These are phyloP conservation scores for Nidularia pulvinata DNA, from an alignment of 768 basidiomycete species.

Conservation along the genomic window DNA sequence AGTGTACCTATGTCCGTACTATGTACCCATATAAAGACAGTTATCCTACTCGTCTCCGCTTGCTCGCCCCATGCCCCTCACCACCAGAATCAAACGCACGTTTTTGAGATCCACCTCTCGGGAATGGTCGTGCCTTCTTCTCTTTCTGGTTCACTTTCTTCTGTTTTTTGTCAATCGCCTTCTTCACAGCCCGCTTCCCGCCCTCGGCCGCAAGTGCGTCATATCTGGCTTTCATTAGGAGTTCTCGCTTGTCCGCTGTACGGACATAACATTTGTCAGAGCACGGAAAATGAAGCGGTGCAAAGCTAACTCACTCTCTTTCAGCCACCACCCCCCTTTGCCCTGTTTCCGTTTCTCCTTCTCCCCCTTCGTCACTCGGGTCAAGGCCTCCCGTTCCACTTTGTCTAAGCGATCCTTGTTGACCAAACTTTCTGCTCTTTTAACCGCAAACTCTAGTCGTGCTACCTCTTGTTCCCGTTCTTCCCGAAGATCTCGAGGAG, in stretches of 20 bases:
- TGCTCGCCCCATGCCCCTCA: constrained; percentile 7
- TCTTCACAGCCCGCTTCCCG: constrained; percentile 81
- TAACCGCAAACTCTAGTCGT: constrained; percentile 71
- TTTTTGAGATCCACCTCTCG: constrained; percentile 13
- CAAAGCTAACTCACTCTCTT: constrained; percentile 72
- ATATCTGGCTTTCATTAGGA: constrained; percentile 75
- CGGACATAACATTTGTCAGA: no score
- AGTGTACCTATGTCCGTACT: no score
- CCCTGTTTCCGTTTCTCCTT: constrained; percentile 68
- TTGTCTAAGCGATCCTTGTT: constrained; percentile 70
- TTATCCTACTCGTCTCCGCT: constrained; percentile 1
- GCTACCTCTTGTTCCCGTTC: constrained; percentile 71
- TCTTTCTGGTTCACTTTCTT: constrained; percentile 88
- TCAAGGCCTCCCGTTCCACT: constrained; percentile 70
- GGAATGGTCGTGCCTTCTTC: constrained; percentile 80
- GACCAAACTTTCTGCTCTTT: constrained; percentile 74
- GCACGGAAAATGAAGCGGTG: no score
- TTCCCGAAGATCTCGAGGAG: constrained; percentile 56
- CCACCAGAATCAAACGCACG: constrained; percentile 6
- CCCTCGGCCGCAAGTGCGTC: constrained; percentile 77
- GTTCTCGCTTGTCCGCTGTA: constrained; percentile 76
- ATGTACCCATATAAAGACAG: no score
- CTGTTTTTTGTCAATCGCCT: constrained; percentile 87
- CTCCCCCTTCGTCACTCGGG: constrained; percentile 54
- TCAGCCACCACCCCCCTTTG: constrained; percentile 87